Evolutionary conservation across 2,329 filamentous ascomycete species (phyloP), one percentile per base, ranked within the genome.

Genomic region (Dactylellina cionopaga): DNA sequence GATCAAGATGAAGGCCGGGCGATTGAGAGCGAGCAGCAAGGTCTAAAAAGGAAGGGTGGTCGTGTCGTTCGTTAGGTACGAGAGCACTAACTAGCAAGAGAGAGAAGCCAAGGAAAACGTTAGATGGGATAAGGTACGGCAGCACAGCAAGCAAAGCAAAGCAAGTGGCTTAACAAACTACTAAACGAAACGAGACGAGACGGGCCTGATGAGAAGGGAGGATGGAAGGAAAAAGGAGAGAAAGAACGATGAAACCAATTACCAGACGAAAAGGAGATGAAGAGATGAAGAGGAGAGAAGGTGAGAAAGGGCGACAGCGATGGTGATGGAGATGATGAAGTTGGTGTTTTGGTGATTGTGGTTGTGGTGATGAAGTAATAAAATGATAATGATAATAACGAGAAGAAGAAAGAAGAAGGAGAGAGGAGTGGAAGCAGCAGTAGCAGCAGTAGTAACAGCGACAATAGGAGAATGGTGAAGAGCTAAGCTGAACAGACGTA

Each of bases 121-220:
- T 75, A 75, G 74, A 68, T 73, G 58, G 68, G 69, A 63, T 60
- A 75, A 75, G 74, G 68, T 69, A 41, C 39, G 60, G 65, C 49
- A 58, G 54, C 44, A 55, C 56, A 65, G 72, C 74, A 69, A 62
- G 62, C 52, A 63, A 52, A 56, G 43, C 49, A 63, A 59, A 60
- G 74, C 80, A 49, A 78, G 79, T 70, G 74, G 62, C 69, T 76
- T 77, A 77, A 78, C 77, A 76, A 75, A 77, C 74, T 70, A 74
- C 74, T 70, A 63, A 74, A 74, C 75, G 74, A 69, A 74, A 75
- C 72, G 55, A 68, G 17, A 60, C 52, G 56, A 74, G 43, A 44
- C 72, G 33, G 46, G 24, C n/a, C n/a, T 22, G 35, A 22, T 49
- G 75, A 75, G 60, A 74, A 55, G 63, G 62, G 70, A 58, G 55